Conservation (phyloP, 2,329 filamentous ascomycete genomes). For the Furcasterigmium sp. region DNA sequence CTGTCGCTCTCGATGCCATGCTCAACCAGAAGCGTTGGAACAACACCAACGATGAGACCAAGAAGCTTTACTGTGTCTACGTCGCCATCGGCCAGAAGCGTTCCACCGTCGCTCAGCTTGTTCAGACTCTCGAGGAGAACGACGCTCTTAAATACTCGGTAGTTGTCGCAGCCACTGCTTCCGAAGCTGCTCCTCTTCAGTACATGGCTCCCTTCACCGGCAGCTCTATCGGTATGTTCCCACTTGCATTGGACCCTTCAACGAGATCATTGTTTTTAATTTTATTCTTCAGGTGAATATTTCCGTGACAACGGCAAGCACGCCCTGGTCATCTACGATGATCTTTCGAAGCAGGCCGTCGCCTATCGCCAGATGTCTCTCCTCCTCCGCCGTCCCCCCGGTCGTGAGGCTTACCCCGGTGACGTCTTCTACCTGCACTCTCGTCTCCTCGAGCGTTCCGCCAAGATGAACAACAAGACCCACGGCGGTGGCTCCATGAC, state of each 20-base stretch:
- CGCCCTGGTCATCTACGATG: conserved; percentile 86
- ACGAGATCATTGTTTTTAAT: background rate
- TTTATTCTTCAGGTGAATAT: conserved; percentile 45
- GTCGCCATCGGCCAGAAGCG: conserved; percentile 99
- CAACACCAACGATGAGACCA: conserved; percentile 74
- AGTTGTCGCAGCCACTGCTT: conserved; percentile 91
- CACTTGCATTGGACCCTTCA: background rate
- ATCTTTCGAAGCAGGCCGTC: conserved; percentile 96
- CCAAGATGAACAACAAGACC: conserved; percentile 91
- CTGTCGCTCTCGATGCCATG: conserved; percentile 94
- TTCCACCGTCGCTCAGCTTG: conserved; percentile 97
- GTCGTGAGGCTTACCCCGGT: conserved; percentile 98
- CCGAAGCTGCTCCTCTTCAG: conserved; percentile 91
- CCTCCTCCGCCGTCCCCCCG: conserved; percentile 92
- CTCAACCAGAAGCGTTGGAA: conserved; percentile 99
- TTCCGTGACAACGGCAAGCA: conserved; percentile 87
- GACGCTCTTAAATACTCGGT: conserved; percentile 98
- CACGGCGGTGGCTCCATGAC: conserved; percentile 94
- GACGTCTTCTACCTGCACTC: conserved; percentile 99
- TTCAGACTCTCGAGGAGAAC: conserved; percentile 99
- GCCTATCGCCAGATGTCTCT: conserved; percentile 99
- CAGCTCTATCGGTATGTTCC: too few relatives aligned
- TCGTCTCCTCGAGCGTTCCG: conserved; percentile 96
- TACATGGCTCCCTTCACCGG: conserved; percentile 93
- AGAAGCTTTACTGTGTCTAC: conserved; percentile 99